Percentiles rank a stretch among this genome's conserved stretches.
phyloP scores from a whole-genome alignment of 306 rosid genomes.

The Cicer pinnatifidum region DNA sequence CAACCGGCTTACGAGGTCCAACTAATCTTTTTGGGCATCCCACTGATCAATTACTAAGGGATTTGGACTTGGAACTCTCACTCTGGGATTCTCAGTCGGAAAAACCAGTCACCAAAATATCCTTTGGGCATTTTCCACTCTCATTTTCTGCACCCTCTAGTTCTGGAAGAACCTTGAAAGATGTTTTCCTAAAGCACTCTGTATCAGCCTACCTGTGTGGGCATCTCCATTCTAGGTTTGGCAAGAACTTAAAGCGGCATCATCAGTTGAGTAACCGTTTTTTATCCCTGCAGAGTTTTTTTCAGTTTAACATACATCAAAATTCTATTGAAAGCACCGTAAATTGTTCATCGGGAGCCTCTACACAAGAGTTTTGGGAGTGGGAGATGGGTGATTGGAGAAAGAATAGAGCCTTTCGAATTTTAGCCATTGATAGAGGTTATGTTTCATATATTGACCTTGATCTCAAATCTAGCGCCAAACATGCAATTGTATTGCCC shows the following conservation, averaged over 20 bases:
- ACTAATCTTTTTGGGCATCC: slow-evolving; percentile 97
- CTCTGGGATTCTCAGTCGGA: slow-evolving; percentile 75
- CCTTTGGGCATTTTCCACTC: slow-evolving; percentile 93
- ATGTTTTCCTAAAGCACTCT: slow-evolving; percentile 80
- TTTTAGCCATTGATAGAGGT: slow-evolving; percentile 86
- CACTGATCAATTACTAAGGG: slow-evolving; percentile 68
- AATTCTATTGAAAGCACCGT: slow-evolving; percentile 48
- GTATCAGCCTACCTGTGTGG: slow-evolving; percentile 89
- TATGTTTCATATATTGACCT: slow-evolving; percentile 74
- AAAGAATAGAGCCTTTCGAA: slow-evolving; percentile 76
- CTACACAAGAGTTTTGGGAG: slow-evolving; percentile 84
- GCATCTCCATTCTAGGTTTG: slow-evolving; percentile 85
- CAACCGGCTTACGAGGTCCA: slow-evolving; percentile 86
- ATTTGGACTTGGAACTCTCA: slow-evolving; percentile 77
- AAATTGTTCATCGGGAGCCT: slow-evolving; percentile 66
- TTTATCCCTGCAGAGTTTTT: slow-evolving; percentile 54
- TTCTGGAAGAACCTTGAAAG: slow-evolving; percentile 79
- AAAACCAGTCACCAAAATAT: slow-evolving; percentile 71
- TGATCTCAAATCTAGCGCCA: slow-evolving; percentile 68
- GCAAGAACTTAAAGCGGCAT: slow-evolving; percentile 84
- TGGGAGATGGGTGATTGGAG: slow-evolving; percentile 99
- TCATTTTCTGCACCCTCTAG: slow-evolving; percentile 74
- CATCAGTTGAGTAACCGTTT: slow-evolving; percentile 59
- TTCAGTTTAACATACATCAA: slow-evolving; percentile 70
- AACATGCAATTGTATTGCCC: slow-evolving; percentile 68